Base-by-base conservation (phyloP, 345 rosid genomes). In the Carallia brachiata region DNA sequence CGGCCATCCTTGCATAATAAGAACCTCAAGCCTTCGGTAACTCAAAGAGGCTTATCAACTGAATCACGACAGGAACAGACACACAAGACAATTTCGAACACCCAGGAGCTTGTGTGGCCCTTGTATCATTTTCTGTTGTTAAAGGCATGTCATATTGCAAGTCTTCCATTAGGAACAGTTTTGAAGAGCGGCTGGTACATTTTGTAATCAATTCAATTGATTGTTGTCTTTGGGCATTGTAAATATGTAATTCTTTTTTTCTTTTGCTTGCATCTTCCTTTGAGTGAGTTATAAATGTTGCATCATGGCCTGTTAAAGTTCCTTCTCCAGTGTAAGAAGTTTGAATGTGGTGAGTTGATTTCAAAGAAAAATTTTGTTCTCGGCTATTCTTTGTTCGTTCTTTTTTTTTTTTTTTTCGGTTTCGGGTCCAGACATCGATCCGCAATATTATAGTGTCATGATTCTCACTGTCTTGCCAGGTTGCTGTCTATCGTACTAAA, bases 1-100 rank as follows among this genome's bases (percentile, higher is more conserved):
- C 53, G 61, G 72, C 68, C 79, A 66, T 27, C 68, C 13, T 37
- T 19, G 31, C 73, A 66, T 61, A 16, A 61, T 70, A 65, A 69
- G 7, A 65, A 66, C 30, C 52, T 23, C 9, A 9, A 64, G 44
- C 32, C 32, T 16, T 59, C 30, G 15, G 54, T 36, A 23, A 61
- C 52, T 16, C 34, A 16, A 19, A 15, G 55, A 28, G 40, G 67
- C 30, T n/a, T 66, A 31, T 73, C 62, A 18, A 66, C 39, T 55
- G 52, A 32, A 17, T 32, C 19, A 53, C 17, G 27, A 54, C 50
- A 60, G 67, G 48, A 40, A n/a, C 69, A 40, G 28, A 19, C 12
- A n/a, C 23, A 55, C 28, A 13, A 27, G 15, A 7, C 60, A 12
- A 44, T 44, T 44, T 16, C 3, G 17, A 44, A 44, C 50, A 44